These are phyloP conservation scores for Verticillium klebahnii DNA, from an alignment of 2,329 filamentous ascomycete genomes.

Conservation along the genomic window DNA sequence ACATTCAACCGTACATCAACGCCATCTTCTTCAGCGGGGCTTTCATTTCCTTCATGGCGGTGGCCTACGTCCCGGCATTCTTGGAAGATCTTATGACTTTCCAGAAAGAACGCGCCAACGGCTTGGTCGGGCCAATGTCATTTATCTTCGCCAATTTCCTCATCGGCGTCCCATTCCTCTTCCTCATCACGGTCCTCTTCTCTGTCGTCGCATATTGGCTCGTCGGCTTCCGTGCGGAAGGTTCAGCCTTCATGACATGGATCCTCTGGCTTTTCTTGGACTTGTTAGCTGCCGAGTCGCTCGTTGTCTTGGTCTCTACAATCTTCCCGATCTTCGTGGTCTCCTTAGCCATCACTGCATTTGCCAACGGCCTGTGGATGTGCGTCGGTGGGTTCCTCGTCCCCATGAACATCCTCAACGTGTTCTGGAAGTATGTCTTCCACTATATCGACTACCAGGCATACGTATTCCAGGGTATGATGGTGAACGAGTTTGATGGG, in stretches of 20 bases:
- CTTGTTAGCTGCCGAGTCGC: conserved; percentile 73
- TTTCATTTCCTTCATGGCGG: conserved; percentile 77
- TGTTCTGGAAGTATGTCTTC: conserved; percentile 83
- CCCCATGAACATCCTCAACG: conserved; percentile 65
- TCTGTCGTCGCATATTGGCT: conserved; percentile 76
- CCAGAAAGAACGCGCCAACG: conserved; percentile 75
- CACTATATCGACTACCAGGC: conserved; percentile 85
- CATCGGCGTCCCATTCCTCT: conserved; percentile 76
- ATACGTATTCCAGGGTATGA: conserved; percentile 89
- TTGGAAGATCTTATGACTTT: conserved; percentile 73
- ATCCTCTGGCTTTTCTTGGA: conserved; percentile 84
- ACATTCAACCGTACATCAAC: conserved; percentile 79
- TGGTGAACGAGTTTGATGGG: conserved; percentile 77
- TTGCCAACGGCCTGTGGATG: conserved; percentile 90
- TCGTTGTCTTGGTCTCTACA: conserved; percentile 71
- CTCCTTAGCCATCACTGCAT: conserved; percentile 72
- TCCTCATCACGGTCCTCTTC: conserved; percentile 72
- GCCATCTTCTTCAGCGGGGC: conserved; percentile 73
- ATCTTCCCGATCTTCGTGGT: conserved; percentile 78
- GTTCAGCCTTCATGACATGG: conserved; percentile 67
- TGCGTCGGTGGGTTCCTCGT: conserved; percentile 80
- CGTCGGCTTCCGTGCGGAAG: conserved; percentile 65
- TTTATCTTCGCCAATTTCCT: conserved; percentile 78
- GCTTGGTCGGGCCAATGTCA: conserved; percentile 68
- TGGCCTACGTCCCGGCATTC: conserved; percentile 80